A percentile compares a stretch with the other conserved stretches of the same genome.
These are phyloP conservation scores for Spergularia bocconei DNA, from an alignment of 148 eudicot genomes.

Conservation along the genomic window DNA sequence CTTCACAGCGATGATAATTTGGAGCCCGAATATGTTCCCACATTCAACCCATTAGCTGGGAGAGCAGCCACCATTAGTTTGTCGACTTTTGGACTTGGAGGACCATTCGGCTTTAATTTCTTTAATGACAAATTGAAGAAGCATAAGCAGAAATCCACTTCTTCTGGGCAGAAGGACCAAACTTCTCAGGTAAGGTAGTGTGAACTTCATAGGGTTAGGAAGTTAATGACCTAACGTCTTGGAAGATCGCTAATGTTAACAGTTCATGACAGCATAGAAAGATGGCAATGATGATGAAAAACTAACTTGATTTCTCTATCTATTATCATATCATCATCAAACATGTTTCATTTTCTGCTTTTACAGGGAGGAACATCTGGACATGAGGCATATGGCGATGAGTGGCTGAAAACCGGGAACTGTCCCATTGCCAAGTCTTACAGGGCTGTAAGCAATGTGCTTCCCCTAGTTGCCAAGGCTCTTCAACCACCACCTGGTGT, in stretches of 20 bases:
- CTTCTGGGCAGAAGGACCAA: slow-evolving; percentile 36
- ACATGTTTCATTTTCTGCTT: neutral
- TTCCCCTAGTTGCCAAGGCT: slow-evolving; percentile 67
- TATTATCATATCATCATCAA: neutral
- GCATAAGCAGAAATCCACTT: slow-evolving; percentile 45
- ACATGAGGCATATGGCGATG: slow-evolving; percentile 62
- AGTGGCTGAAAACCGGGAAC: slow-evolving; percentile 69
- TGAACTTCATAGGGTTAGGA: neutral
- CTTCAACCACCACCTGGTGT: slow-evolving; percentile 69
- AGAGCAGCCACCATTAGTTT: slow-evolving; percentile 76
- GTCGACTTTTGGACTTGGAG: slow-evolving; percentile 75
- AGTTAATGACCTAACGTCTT: neutral
- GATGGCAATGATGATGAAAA: too few species aligned
- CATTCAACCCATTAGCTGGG: slow-evolving; percentile 64
- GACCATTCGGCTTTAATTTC: slow-evolving; percentile 65
- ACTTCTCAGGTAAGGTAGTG: slow-evolving; percentile 37
- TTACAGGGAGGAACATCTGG: slow-evolving; percentile 48
- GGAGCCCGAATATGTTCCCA: slow-evolving; percentile 32
- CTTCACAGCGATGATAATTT: slow-evolving; percentile 24
- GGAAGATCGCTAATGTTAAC: too few species aligned
- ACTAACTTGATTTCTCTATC: too few species aligned
- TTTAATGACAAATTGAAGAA: slow-evolving; percentile 42
- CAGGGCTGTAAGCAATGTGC: slow-evolving; percentile 60
- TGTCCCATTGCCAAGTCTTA: slow-evolving; percentile 82
- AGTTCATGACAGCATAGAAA: too few species aligned